Evolutionary conservation across 2,329 filamentous ascomycete genomes (phyloP), one percentile per base, ranked within the genome.

Genomic region (Alternaria brassicae): DNA sequence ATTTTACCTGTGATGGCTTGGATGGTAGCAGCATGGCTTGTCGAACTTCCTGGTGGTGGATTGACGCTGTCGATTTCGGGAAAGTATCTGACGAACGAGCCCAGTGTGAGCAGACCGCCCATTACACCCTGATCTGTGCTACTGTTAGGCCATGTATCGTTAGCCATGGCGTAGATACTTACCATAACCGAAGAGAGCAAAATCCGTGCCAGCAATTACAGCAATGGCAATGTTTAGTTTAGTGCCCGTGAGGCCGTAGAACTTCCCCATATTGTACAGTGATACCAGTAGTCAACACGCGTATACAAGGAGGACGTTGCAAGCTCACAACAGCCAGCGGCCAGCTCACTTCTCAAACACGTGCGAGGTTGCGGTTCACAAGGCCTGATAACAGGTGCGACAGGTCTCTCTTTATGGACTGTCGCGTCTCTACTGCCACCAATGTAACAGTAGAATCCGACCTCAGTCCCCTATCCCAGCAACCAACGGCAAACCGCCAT

Each of bases 121-220:
- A 91, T 92, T 9, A 92, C 72, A 68, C 72, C 72, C 49, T 74
- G 72, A 44, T 74, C 72, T 74, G 12, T n/a, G 5, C 17, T 5
- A 21, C 6, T 28, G 48, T 68, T 59, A 72, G 60, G 44, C 30
- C 34, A 36, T 6, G 32, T 21, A 21, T 10, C 12, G 1, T 2
- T 47, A 0, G 48, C 25, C 6, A 28, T 62, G 6, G 9, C 17
- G 19, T 3, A 17, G 0, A 10, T 13, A 7, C 66, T 71, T 61
- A 75, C 92, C 90, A 88, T 86, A 86, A 42, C 85, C 85, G 63
- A 87, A 84, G 10, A 83, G 77, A 63, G 91, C 80, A 73, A 91
- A 91, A 77, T 91, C 89, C 49, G 88, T 85, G 70, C 89, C 90
- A 58, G 90, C 90, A 69, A 92, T 85, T n/a, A 88, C 79, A 62